Base-by-base conservation (phyloP, 2,329 filamentous ascomycete species). In the Fusarium sp. region DNA sequence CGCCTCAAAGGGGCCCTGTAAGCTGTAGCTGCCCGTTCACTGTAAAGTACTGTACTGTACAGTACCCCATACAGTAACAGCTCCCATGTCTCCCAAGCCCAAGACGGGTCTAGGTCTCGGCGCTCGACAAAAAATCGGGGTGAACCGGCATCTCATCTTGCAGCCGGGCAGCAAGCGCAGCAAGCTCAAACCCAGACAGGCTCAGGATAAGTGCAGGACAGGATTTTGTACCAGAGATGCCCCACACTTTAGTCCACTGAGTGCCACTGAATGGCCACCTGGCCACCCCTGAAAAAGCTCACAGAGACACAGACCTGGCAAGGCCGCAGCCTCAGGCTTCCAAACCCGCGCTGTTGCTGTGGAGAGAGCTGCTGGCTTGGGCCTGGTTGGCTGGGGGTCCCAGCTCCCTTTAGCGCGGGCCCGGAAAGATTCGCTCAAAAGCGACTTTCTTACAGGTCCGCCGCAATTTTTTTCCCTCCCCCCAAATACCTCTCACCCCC, bases 371-470 rank as follows among this genome's bases (percentile, higher is more conserved):
- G 60, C 64, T 69, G 61, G 58, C 55, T 57, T 59, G 46, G 57
- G 46, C 62, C 52, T 72, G 69, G 69, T 71, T 72, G 69, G 69
- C 69, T 66, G 69, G 69, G 67, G 71, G 72, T 68, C 75, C 75
- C 72, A 74, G 68, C 70, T 81, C 72, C 74, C 72, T 73, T 74
- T 78, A 78, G 76, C 72, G 76, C 75, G 76, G 77, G 78, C 77
- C 62, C 84, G 84, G 85, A 80, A 86, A 85, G 83, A 86, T 81
- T 86, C 84, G 84, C 84, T 82, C 76, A 84, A 85, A 85, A 84
- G 79, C 80, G 81, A 80, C 80, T 80, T 80, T 79, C 73, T 76
- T 80, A 72, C 73, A 74, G 78, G 80, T 82, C 83, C 81, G 83
- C 81, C 79, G 81, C 78, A 82, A 85, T 85, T 85, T 85, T 87